phyloP scores from a whole-genome alignment of 208 protist genomes.

The Acanthamoeba royreba region DNA sequence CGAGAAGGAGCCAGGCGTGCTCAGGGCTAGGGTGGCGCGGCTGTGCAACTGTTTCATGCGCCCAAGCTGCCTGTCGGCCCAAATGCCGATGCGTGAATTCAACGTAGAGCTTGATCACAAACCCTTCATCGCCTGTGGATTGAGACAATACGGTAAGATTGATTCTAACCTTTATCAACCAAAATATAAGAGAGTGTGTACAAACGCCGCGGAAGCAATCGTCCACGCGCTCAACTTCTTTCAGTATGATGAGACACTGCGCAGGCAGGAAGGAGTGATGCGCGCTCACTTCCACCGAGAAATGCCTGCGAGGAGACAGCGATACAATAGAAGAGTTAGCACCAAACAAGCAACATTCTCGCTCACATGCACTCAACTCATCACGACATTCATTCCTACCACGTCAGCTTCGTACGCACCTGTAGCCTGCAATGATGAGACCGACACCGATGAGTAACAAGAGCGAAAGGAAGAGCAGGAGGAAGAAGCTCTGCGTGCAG shows the following conservation, averaged over 20 bases:
- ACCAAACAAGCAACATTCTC: background rate
- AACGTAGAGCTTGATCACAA: background rate
- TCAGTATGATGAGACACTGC: background rate
- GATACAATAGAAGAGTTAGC: background rate
- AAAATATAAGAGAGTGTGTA: background rate
- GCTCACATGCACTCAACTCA: too few relatives aligned
- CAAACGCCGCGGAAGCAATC: background rate
- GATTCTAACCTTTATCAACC: background rate
- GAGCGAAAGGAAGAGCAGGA: background rate
- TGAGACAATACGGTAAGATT: too few relatives aligned
- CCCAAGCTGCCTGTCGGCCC: background rate
- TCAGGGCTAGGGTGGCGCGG: background rate
- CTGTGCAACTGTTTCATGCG: background rate
- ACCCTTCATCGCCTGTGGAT: background rate
- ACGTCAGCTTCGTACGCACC: too few relatives aligned
- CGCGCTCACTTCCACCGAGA: background rate
- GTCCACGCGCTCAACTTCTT: background rate
- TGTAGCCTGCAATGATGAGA: background rate
- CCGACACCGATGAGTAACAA: background rate
- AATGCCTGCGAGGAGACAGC: too few relatives aligned
- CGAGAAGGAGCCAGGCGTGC: background rate
- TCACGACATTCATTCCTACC: too few relatives aligned
- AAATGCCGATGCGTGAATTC: background rate
- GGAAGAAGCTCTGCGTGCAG: background rate
- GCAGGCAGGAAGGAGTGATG: background rate